A percentile compares a stretch with the other conserved stretches of the same genome.
These are phyloP conservation scores for Coccomyxa sp. DNA, from an alignment of 139 green algal genomes.

Conservation along the genomic window DNA sequence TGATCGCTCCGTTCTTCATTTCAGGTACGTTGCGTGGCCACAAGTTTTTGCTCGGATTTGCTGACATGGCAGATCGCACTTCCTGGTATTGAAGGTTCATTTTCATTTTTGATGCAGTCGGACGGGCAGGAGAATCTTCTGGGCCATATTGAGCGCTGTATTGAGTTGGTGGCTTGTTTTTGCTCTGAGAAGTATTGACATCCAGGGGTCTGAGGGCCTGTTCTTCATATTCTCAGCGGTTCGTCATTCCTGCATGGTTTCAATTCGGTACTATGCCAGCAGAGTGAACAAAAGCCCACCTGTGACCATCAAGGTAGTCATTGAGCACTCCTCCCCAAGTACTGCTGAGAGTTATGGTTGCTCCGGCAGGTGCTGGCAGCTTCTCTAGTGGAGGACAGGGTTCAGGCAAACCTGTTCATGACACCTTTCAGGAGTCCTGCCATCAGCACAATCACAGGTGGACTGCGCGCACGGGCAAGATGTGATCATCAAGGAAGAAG, in stretches of 20 bases:
- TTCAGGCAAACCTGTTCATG: conserved; percentile 28
- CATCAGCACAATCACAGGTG: conserved; percentile 3
- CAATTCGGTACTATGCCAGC: neutral
- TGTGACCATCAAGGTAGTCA: too few species aligned
- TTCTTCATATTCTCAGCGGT: conserved; percentile 40
- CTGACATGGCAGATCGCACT: too few species aligned
- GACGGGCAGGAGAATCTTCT: conserved; percentile 12
- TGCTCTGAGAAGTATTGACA: conserved; percentile 7
- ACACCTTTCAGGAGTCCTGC: conserved; percentile 20
- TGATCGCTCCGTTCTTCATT: neutral
- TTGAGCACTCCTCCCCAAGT: neutral
- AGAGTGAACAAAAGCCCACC: neutral
- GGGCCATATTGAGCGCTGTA: conserved; percentile 8
- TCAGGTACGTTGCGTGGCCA: neutral
- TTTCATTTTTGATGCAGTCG: conserved; percentile 6
- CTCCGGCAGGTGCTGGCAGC: conserved; percentile 29
- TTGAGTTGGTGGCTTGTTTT: conserved; percentile 10
- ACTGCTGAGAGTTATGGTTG: too few species aligned
- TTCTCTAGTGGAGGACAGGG: conserved; percentile 41
- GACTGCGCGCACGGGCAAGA: too few species aligned
- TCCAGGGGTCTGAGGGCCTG: conserved; percentile 3
- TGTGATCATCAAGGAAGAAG: too few species aligned
- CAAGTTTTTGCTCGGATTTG: too few species aligned
- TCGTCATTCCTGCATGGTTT: conserved; percentile 2
- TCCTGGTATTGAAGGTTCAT: neutral